Evolutionary conservation across 768 basidiomycete genomes (phyloP), one percentile per base, ranked within the genome.

Genomic region (Lactarius quietus): DNA sequence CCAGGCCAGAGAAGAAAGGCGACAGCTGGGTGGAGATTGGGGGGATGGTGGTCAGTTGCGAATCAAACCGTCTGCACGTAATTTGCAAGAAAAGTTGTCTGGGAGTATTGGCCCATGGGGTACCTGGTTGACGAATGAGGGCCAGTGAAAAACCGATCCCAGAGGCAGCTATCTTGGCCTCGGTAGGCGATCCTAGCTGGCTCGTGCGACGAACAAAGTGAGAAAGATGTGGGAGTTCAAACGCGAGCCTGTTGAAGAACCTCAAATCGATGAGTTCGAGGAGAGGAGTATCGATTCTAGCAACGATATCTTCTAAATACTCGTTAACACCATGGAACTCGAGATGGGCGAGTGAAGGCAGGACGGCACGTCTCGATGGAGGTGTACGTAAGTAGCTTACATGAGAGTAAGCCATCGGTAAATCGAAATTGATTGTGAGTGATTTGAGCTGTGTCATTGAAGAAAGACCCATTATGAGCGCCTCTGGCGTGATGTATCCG

Each of bases 301-400:
- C 35, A 29, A 52, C 54, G 6, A 65, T n/a, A 29, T 5, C 36
- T 26, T 65, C 64, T 4, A 65, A n/a, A 41, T 61, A 61, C 20
- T 65, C 64, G 38, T 29, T 51, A 17, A 29, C 10, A 10, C 64
- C 59, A 2, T 17, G 23, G n/a, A 65, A 65, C 1, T 14, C 3
- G 18, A 65, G 9, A 6, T 14, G 0, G 5, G 3, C 20, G 45
- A 65, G 59, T 2, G 45, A 31, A 5, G 39, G 54, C 38, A 65
- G 36, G 6, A 55, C 31, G 3, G 31, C 7, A 35, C 31, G 33
- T 26, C 1, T n/a, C 29, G 3, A 20, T n/a, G 31, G 54, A 33
- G 29, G 31, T 29, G 33, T 31, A 2, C 29, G 18, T 31, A 26
- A 26, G 23, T 48, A 23, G 23, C 14, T 51, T 6, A 29, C 14